Evolutionary conservation across 148 eudicot genomes (phyloP).

Genomic region (Beta vulgaris): DNA sequence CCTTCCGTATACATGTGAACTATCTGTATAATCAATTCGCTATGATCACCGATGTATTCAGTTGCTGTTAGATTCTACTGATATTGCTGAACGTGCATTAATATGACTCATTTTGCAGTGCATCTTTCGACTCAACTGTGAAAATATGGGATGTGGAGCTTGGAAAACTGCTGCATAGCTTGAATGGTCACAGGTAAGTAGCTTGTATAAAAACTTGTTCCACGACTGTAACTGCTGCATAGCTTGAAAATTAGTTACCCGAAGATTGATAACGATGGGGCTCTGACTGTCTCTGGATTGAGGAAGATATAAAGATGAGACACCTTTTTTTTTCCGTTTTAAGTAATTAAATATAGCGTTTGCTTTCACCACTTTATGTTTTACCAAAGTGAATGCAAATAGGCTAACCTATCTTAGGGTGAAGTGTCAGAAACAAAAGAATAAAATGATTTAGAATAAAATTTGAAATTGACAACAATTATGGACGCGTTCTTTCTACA

Average conservation of each 20-base stretch:
- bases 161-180: conserved; percentile 50
- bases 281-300: not conserved
- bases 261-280: not conserved
- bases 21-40: not conserved
- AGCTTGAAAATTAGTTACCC: not conserved
- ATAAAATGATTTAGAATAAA: no score
- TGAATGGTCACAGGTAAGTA: conserved; percentile 58
- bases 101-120: conserved; percentile 38
- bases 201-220: not conserved
- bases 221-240: not conserved
- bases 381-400: no score
- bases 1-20: not conserved
- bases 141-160: conserved; percentile 59
- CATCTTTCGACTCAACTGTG: conserved; percentile 61
- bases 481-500: no score
- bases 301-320: not conserved
- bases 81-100: not conserved
- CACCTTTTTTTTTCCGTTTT: no score
- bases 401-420: no score
- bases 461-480: no score
- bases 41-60: conserved; percentile 4
- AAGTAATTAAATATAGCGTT: no score
- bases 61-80: not conserved
- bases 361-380: no score
- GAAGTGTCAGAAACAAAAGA: no score